Evolutionary conservation across 2,329 filamentous ascomycete species (phyloP).

Genomic region (Parafenestella ontariensis): DNA sequence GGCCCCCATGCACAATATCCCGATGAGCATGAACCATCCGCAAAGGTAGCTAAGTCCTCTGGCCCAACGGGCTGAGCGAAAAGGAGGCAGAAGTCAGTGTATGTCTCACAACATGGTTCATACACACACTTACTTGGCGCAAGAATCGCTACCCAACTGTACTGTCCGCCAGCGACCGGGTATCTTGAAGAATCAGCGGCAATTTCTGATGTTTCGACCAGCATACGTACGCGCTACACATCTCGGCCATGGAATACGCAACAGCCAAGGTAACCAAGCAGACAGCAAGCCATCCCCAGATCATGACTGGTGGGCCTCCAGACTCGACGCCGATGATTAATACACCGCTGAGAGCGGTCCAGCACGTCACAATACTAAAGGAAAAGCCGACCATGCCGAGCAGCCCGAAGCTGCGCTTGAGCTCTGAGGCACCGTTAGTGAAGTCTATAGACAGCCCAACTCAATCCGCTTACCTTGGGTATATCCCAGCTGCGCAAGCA

Average conservation of each 20-base stretch:
- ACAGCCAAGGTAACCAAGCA: constrained; percentile 60
- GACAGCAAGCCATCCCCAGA: constrained; percentile 64
- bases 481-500: constrained; percentile 52
- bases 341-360: constrained; percentile 64
- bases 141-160: constrained; percentile 65
- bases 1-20: constrained; percentile 61
- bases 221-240: constrained; percentile 54
- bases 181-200: constrained; percentile 44
- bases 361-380: constrained; percentile 66
- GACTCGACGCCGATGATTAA: constrained; percentile 63
- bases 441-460: neutral
- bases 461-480: constrained; percentile 39
- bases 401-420: constrained; percentile 63
- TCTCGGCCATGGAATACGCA: constrained; percentile 66
- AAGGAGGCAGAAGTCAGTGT: too few species aligned
- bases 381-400: constrained; percentile 66
- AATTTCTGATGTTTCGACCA: neutral
- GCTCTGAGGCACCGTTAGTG: constrained; percentile 48
- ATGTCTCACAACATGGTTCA: too few species aligned
- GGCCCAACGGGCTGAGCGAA: constrained; percentile 39
- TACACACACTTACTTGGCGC: too few species aligned
- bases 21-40: constrained; percentile 47
- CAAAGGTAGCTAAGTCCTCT: constrained; percentile 49
- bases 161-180: constrained; percentile 64
- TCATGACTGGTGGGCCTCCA: constrained; percentile 65